Conservation (phyloP, 208 protist genomes). For the Trypanosoma mega region DNA sequence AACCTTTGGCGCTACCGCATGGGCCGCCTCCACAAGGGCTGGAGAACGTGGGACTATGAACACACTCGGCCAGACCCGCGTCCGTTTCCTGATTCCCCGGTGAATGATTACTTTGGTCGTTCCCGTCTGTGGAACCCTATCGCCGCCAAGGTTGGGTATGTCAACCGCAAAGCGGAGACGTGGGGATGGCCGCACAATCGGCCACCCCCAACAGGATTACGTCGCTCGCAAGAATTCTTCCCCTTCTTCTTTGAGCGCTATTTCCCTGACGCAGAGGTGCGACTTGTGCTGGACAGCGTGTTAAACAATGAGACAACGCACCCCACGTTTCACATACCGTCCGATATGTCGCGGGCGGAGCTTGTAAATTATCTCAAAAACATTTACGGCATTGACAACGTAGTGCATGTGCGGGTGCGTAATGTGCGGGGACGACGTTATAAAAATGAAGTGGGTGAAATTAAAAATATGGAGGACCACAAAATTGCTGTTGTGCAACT, state of each 20-base stretch:
- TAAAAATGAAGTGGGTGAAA: slow-evolving; percentile 87
- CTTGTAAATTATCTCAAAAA: slow-evolving; percentile 85
- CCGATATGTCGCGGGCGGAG: slow-evolving; percentile 84
- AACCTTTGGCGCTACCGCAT: slow-evolving; percentile 82
- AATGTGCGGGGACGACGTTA: slow-evolving; percentile 73
- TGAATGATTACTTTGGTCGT: slow-evolving; percentile 88
- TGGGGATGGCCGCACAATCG: slow-evolving; percentile 75
- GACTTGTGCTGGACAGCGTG: slow-evolving; percentile 82
- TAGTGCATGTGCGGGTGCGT: slow-evolving; percentile 65
- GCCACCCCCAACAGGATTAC: slow-evolving; percentile 78
- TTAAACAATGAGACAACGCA: slow-evolving; percentile 83
- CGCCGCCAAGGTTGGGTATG: slow-evolving; percentile 76
- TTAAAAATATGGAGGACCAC: slow-evolving; percentile 75
- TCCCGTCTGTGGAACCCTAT: slow-evolving; percentile 85
- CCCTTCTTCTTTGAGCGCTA: slow-evolving; percentile 78
- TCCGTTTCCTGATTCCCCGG: slow-evolving; percentile 79
- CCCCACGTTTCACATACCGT: slow-evolving; percentile 81
- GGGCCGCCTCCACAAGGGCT: slow-evolving; percentile 77
- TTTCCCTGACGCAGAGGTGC: slow-evolving; percentile 80
- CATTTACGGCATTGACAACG: slow-evolving; percentile 83
- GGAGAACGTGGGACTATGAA: slow-evolving; percentile 75
- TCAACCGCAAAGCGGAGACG: slow-evolving; percentile 77
- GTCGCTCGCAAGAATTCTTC: slow-evolving; percentile 75
- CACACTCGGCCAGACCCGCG: slow-evolving; percentile 67
- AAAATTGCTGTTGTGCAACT: slow-evolving; percentile 83